Percentiles rank a stretch among this genome's conserved stretches.
phyloP scores from a whole-genome alignment of 1,284 basidiomycete species.

The Sanghuangporus weigelae region DNA sequence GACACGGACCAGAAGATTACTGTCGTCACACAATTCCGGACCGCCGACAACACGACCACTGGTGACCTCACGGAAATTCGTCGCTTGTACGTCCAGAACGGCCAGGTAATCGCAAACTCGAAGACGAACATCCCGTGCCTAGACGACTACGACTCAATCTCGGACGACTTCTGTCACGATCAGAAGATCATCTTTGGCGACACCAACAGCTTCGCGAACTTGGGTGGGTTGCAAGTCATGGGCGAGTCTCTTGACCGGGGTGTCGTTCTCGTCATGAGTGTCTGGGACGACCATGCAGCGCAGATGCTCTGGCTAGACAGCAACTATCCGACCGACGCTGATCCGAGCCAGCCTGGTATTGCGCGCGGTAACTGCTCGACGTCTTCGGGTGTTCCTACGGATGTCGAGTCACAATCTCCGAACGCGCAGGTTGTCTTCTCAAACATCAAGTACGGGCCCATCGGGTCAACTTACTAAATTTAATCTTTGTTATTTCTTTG shows the following conservation, averaged over 20 bases:
- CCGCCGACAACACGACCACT: constrained; percentile 36
- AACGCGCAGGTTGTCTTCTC: constrained; percentile 46
- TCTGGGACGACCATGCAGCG: constrained; percentile 54
- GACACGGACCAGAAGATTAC: constrained; percentile 37
- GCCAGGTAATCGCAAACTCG: constrained; percentile 44
- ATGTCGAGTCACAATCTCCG: constrained; percentile 37
- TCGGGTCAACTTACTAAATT: constrained; percentile 42
- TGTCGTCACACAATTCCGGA: constrained; percentile 52
- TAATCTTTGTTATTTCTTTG: too few relatives aligned
- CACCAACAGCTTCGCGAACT: constrained; percentile 38
- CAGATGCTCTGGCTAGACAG: constrained; percentile 57
- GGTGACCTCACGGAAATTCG: constrained; percentile 48
- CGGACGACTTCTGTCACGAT: constrained; percentile 34
- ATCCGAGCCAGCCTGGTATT: constrained; percentile 42
- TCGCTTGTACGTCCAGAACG: constrained; percentile 49
- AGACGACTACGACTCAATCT: constrained; percentile 34
- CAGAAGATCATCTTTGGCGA: constrained; percentile 39
- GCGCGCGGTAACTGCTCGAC: constrained; percentile 49
- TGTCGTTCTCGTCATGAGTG: constrained; percentile 48
- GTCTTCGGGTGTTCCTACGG: constrained; percentile 39
- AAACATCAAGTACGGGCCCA: constrained; percentile 51
- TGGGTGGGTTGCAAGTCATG: constrained; percentile 42
- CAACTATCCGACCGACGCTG: constrained; percentile 42
- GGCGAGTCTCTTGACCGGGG: constrained; percentile 39
- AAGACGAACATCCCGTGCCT: constrained; percentile 40